phyloP scores from a whole-genome alignment of 2,329 filamentous ascomycete genomes.

The Aspergillus quadricinctus region DNA sequence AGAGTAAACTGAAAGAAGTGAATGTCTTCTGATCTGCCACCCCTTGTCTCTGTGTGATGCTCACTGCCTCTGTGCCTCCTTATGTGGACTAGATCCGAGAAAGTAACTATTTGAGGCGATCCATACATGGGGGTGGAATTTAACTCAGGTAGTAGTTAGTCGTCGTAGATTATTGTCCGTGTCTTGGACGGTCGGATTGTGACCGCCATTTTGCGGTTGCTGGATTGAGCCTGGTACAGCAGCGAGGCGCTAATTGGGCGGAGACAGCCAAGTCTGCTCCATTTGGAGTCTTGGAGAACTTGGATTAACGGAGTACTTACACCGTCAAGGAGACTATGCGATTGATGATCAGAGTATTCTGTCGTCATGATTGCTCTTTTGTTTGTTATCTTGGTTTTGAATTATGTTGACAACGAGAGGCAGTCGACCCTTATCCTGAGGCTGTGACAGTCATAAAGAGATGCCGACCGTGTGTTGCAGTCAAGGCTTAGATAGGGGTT shows the following conservation, averaged over 20 bases:
- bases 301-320: not conserved
- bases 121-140: constrained; percentile 4
- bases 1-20: not conserved
- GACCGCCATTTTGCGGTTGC: constrained; percentile 14
- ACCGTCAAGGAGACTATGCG: not conserved
- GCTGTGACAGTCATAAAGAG: too few relatives aligned
- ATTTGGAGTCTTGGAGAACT: not conserved
- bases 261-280: not conserved
- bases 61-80: not conserved
- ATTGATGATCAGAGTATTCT: not conserved
- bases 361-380: not conserved
- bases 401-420: not conserved
- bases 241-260: constrained; percentile 2
- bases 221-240: constrained; percentile 12
- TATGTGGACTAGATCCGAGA: not conserved
- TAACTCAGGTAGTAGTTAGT: not conserved
- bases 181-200: constrained; percentile 6
- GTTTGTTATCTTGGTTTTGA: not conserved
- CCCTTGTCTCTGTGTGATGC: constrained; percentile 1
- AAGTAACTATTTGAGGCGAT: constrained; percentile 2
- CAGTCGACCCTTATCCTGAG: not conserved
- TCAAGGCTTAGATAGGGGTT: not conserved
- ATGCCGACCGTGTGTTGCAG: not conserved
- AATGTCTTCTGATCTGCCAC: constrained; percentile 2
- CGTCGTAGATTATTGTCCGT: not conserved